Evolutionary conservation across 805 yeast species (phyloP), one percentile per base, ranked within the genome.

Genomic region (Wickerhamomyces strasburgensis): DNA sequence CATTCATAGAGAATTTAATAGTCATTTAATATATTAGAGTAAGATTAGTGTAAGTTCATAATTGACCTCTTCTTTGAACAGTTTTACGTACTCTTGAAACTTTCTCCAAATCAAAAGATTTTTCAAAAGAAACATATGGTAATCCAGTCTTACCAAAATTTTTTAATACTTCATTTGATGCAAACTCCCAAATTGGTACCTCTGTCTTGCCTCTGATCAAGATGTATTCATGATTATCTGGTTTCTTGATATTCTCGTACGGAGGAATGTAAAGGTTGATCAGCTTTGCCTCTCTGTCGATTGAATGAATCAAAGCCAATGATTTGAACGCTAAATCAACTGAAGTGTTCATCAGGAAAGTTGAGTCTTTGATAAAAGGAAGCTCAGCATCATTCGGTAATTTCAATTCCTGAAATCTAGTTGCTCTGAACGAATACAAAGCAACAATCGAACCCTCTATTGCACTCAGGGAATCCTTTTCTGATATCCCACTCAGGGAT

Each of bases 221-320:
- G 0, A 83, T 43, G 43, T 52, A 48, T 1, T 49, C 56, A 5
- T 52, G 52, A 13, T 60, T 48, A 0, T 46, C 14, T 3, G 40
- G 15, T 9, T 45, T 46, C 1, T 52, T 25, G 2, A 62, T 10
- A 2, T 39, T 30, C 24, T 39, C 48, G 28, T 24, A 35, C 2
- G 31, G 27, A 0, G 86, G 87, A 0, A 82, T 60, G 47, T 83
- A 78, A 1, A 86, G 34, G 39, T 82, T 78, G 30, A 84, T 48
- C 13, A 61, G 44, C 8, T 61, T 51, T 1, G 58, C 50, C 0
- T 42, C 39, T 0, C 43, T 39, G 46, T 80, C 71, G 10, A 85
- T 58, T 1, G 90, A 81, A 51, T 87, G 96, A 0, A 86, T 65
- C 33, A 85, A 62, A 1, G 73, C 78, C 24, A 82, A 57, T 0